These are phyloP conservation scores for Jaltomata sinuosa DNA, from an alignment of 257 asterid species.

Conservation along the genomic window DNA sequence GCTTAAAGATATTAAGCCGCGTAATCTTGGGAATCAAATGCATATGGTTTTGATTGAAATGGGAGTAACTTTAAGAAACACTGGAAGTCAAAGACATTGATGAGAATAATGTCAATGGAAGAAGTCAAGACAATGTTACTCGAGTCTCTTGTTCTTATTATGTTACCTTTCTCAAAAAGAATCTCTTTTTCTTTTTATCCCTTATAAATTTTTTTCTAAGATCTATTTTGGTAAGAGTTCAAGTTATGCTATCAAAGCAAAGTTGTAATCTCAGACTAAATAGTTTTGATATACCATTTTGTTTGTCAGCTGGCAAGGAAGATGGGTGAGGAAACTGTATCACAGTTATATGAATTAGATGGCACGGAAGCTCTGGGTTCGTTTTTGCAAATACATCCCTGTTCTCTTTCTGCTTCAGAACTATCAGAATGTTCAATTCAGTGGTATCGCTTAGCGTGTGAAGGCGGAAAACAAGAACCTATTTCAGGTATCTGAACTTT, in stretches of 20 bases:
- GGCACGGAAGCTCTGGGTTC: slow-evolving; percentile 85
- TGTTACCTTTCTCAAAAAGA: neutral
- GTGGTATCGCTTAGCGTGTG: slow-evolving; percentile 70
- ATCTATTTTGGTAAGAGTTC: neutral
- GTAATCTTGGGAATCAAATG: neutral
- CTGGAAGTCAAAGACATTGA: neutral
- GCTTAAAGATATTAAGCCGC: neutral
- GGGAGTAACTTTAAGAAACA: neutral
- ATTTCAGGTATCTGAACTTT: slow-evolving; percentile 51
- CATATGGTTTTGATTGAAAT: neutral
- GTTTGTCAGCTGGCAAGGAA: slow-evolving; percentile 59
- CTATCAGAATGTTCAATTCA: slow-evolving; percentile 58
- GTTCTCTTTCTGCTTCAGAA: slow-evolving; percentile 50
- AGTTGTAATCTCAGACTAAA: neutral
- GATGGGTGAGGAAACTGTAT: slow-evolving; percentile 29
- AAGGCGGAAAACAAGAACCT: slow-evolving; percentile 59
- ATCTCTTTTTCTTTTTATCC: neutral
- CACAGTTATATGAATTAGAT: slow-evolving; percentile 52
- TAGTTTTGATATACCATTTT: neutral
- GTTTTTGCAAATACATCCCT: slow-evolving; percentile 44
- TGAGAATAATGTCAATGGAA: neutral
- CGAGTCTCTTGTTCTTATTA: neutral
- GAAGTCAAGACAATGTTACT: neutral
- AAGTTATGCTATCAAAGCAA: neutral
- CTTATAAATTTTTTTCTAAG: neutral